Evolutionary conservation across 805 yeast species (phyloP).

Genomic region (Brettanomyces bruxellensis): DNA sequence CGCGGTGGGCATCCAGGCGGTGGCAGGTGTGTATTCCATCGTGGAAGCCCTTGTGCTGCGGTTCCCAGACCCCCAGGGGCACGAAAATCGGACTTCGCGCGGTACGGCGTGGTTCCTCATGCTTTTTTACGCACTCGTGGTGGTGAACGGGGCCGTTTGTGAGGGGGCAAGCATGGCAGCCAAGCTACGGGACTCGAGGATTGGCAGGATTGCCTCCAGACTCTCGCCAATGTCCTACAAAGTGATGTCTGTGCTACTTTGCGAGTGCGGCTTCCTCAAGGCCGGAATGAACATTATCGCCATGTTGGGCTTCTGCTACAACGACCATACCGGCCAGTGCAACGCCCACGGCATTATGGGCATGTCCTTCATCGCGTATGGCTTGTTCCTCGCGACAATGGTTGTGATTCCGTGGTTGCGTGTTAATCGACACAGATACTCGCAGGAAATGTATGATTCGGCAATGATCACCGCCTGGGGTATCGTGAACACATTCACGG

Average conservation of each 20-base stretch:
- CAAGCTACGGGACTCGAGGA: slow-evolving; percentile 27
- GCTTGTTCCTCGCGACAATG: slow-evolving; percentile 58
- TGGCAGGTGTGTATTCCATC: slow-evolving; percentile 40
- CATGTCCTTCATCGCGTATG: slow-evolving; percentile 72
- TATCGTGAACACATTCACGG: slow-evolving; percentile 88
- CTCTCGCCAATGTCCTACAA: slow-evolving; percentile 31
- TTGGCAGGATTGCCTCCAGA: slow-evolving; percentile 31
- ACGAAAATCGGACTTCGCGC: slow-evolving; percentile 58
- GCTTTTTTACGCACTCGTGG: slow-evolving; percentile 34
- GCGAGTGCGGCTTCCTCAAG: slow-evolving; percentile 68
- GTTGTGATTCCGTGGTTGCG: slow-evolving; percentile 71
- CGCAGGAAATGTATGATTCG: slow-evolving; percentile 85
- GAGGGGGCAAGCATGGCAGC: slow-evolving; percentile 37
- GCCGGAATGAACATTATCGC: slow-evolving; percentile 77
- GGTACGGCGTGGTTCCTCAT: slow-evolving; percentile 62
- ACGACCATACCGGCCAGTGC: slow-evolving; percentile 83
- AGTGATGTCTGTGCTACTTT: slow-evolving; percentile 35
- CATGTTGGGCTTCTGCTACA: slow-evolving; percentile 80
- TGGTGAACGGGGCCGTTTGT: slow-evolving; percentile 46
- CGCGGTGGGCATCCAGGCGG: slow-evolving; percentile 36
- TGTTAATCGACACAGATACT: slow-evolving; percentile 35
- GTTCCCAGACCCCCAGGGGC: slow-evolving; percentile 57
- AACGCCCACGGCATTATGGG: slow-evolving; percentile 98
- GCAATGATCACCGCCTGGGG: slow-evolving; percentile 83
- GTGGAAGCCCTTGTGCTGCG: slow-evolving; percentile 49